These are phyloP conservation scores for Cyphellophora europaea DNA, from an alignment of 2,329 filamentous ascomycete species.

Conservation along the genomic window DNA sequence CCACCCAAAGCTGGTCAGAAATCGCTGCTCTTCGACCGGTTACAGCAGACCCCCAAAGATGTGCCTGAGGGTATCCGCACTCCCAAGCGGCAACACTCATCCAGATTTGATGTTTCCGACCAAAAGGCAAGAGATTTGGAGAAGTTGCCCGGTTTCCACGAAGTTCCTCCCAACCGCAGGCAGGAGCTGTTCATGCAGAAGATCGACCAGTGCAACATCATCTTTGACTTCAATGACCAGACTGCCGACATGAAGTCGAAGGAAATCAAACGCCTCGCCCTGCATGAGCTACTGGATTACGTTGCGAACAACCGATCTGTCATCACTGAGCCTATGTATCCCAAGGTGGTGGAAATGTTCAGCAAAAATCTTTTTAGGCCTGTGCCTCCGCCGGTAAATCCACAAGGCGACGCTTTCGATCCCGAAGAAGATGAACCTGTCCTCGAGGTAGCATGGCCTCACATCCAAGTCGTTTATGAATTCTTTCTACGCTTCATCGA, in stretches of 20 bases:
- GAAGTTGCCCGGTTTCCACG: constrained; percentile 94
- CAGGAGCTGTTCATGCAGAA: constrained; percentile 99
- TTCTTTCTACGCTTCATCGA: constrained; percentile 99
- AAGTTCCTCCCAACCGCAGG: constrained; percentile 86
- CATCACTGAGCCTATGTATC: constrained; percentile 98
- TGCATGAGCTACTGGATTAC: constrained; percentile 95
- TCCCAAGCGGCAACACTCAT: constrained; percentile 93
- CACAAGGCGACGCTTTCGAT: constrained; percentile 95
- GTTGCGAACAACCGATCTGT: constrained; percentile 97
- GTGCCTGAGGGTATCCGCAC: constrained; percentile 91
- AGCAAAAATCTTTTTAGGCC: constrained; percentile 96
- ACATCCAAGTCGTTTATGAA: constrained; percentile 98
- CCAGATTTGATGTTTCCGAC: constrained; percentile 93
- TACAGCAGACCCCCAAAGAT: constrained; percentile 92
- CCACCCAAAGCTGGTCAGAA: constrained; percentile 88
- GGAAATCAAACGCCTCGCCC: constrained; percentile 92
- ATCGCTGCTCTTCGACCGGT: constrained; percentile 75
- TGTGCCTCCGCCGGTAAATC: constrained; percentile 93
- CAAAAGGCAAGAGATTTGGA: constrained; percentile 82
- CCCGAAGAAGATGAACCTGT: constrained; percentile 98
- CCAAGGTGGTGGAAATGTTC: constrained; percentile 97
- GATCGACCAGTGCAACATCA: constrained; percentile 99
- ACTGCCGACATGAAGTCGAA: constrained; percentile 99
- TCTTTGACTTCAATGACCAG: constrained; percentile 98
- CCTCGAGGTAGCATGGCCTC: constrained; percentile 95